Evolutionary conservation across 129 eudicot genomes (phyloP), one percentile per base, ranked within the genome.

Genomic region (Flaveria ramosissima): DNA sequence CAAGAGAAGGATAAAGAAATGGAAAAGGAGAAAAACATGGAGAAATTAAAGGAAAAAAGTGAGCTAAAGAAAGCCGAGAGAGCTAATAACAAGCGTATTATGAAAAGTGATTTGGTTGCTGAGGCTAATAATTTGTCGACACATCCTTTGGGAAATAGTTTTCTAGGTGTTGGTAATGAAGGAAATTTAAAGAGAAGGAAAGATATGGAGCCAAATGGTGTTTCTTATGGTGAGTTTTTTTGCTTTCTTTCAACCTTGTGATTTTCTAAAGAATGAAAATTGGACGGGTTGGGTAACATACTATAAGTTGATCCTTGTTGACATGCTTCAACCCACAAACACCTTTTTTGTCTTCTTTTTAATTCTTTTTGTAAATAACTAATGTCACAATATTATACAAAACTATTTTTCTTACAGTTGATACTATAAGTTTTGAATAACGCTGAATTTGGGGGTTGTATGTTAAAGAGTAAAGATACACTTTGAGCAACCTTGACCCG

Each of bases 221-320:
- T 83, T 73, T 48, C 78, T 70, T 84, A 81, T 78, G 97, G 94
- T 91, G 86, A 84, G 97, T 77, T 67, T 48, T 48, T 61, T 41
- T 79, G 69, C 69, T 63, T 30, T 65, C 39, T 74, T 27, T 41
- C 9, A 66, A 20, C 43, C 73, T 68, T 72, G 39, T 2, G n/a
- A 0, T 55, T 39, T 39, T 14, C 5, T 39, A 32, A 14, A 66
- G 8, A 41, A 23, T 39, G 17, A 56, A 27, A 63, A 30, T 15
- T 63, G 21, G 46, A 0, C 46, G 42, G 46, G 45, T 32, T 0
- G 23, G 69, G 69, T 63, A 27, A 30, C 43, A 30, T n/a, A 1
- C 69, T 63, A 46, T 30, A 62, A 62, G 16, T 1, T 5, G 69
- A 23, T 15, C 20, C 45, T 26, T 62, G 68, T 62, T 62, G 68